Base-by-base conservation (phyloP, 2,329 filamentous ascomycete genomes). In the Dactylellina haptotyla region DNA sequence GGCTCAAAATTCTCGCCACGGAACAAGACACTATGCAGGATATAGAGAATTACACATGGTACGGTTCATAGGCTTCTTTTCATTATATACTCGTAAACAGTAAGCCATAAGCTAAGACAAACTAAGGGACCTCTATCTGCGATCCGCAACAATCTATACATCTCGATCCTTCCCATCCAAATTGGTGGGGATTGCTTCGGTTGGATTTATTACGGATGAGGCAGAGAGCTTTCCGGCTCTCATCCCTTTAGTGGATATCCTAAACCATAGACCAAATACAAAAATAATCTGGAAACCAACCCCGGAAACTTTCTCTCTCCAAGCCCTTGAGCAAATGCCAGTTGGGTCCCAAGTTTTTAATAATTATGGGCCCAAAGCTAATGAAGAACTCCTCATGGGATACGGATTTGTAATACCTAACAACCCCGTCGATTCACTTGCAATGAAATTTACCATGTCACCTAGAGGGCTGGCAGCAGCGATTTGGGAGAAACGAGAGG, bases 331-430 rank as follows among this genome's bases (percentile, higher is more conserved):
- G 32, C n/a, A 23, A 9, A 48, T 69, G 5, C 4, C 26, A 2
- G 78, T 80, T 2, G 83, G 82, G 2, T 79, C 80, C 2, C 82
- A 85, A 72, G 78, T 86, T 1, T 84, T 81, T 79, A 86, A 86
- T 77, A 86, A 86, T 75, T 86, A 86, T 63, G 84, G 82, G 0
- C 82, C 84, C 1, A 85, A 85, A 75, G 80, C 82, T 4, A 86
- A 86, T 56, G 84, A 84, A 73, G 84, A 86, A 76, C 78, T 86
- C 1, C 78, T 86, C 1, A 81, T 84, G 48, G 84, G 84, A 2
- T 86, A 86, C 65, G 84, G 84, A 2, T 86, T 86, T 78, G 83
- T 82, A 67, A 79, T 84, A 12, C 77, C 78, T 4, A 75, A 82
- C 43, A 85, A 85, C 39, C 82, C 82, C 0, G 80, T 82, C 41